These are phyloP conservation scores for Penicillium digitatum DNA, from an alignment of 2,329 filamentous ascomycete genomes.

Conservation along the genomic window DNA sequence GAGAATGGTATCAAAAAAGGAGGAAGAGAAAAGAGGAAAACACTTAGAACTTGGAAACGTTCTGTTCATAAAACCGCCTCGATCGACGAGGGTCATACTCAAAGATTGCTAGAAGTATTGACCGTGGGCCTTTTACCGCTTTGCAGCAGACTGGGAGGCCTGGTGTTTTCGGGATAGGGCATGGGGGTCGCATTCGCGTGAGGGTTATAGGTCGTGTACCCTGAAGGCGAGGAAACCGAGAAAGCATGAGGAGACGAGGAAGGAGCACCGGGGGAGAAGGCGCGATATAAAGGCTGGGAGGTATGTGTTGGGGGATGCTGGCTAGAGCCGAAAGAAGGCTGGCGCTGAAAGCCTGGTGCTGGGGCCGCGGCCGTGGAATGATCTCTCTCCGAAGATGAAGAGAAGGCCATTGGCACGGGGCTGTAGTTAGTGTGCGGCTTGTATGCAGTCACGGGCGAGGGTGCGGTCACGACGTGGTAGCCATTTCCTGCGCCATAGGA, in stretches of 20 bases:
- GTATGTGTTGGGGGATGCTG: conserved; percentile 25
- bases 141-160: conserved; percentile 41
- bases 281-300: conserved; percentile 18
- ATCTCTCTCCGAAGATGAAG: conserved; percentile 13
- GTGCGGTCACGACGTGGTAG: conserved; percentile 17
- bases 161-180: conserved; percentile 24
- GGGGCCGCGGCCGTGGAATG: neutral
- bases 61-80: conserved; percentile 3
- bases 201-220: conserved; percentile 14
- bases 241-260: conserved; percentile 34
- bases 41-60: too few species aligned
- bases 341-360: conserved; percentile 21
- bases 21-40: neutral
- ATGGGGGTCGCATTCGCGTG: conserved; percentile 8
- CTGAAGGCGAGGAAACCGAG: conserved; percentile 14
- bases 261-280: conserved; percentile 19
- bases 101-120: conserved; percentile 37
- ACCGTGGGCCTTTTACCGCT: conserved; percentile 37
- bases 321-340: conserved; percentile 24
- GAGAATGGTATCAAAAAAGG: conserved; percentile 8
- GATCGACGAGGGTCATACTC: conserved; percentile 7
- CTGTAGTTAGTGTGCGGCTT: conserved; percentile 23
- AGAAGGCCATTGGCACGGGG: conserved; percentile 21
- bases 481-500: conserved; percentile 4
- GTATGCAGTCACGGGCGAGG: conserved; percentile 22